These are phyloP conservation scores for Scutellaria barbata DNA, from an alignment of 257 asterid species.

Conservation along the genomic window DNA sequence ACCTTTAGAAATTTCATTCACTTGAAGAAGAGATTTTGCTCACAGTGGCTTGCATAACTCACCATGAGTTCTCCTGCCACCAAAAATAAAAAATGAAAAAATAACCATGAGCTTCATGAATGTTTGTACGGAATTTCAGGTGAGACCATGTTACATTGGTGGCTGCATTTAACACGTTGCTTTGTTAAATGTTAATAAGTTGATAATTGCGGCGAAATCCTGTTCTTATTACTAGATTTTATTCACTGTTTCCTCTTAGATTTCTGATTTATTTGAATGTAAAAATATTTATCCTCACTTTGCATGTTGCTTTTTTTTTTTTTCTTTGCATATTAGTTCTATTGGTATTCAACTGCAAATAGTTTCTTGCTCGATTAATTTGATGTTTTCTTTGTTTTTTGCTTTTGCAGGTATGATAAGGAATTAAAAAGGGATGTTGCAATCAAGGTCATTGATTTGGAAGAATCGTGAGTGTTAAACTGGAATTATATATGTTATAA, in stretches of 20 bases:
- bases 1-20: constrained; percentile 3
- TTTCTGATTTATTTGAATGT: neutral
- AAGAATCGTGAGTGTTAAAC: constrained; percentile 91
- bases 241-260: neutral
- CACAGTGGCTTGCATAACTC: constrained; percentile 3
- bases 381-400: constrained; percentile 20
- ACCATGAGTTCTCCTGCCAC: neutral
- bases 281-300: neutral
- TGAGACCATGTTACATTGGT: constrained; percentile 1
- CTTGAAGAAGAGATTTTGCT: constrained; percentile 1
- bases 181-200: neutral
- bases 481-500: constrained; percentile 33
- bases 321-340: constrained; percentile 5
- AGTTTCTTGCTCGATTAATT: neutral
- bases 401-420: constrained; percentile 82
- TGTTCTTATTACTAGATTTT: neutral
- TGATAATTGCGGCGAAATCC: neutral
- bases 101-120: neutral
- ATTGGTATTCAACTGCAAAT: neutral
- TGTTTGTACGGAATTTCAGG: neutral
- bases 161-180: neutral
- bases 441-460: constrained; percentile 96
- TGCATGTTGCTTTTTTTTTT: neutral
- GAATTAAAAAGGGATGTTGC: constrained; percentile 95
- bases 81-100: no score